A percentile compares a stretch with the other conserved stretches of the same genome.
These are phyloP conservation scores for Salix brachista DNA, from an alignment of 345 rosid species.

Conservation along the genomic window DNA sequence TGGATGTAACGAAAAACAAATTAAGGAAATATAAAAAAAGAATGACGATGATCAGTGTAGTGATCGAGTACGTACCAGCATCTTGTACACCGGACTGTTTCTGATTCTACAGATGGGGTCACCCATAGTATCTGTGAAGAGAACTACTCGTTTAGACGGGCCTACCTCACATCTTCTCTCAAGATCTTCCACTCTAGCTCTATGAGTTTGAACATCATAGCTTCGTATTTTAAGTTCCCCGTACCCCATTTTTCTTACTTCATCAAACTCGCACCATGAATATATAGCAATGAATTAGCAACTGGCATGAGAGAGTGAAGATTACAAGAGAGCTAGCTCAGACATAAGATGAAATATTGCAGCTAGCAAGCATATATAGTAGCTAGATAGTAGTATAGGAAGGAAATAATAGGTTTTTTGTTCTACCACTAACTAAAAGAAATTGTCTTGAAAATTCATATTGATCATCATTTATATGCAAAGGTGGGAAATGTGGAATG, in stretches of 20 bases:
- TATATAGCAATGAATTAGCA: background rate
- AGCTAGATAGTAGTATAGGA: background rate
- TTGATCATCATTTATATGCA: constrained; percentile 24
- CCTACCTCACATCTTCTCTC: constrained; percentile 77
- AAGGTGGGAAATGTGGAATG: constrained; percentile 26
- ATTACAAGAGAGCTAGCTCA: background rate
- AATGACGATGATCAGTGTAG: background rate
- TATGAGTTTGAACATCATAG: constrained; percentile 51
- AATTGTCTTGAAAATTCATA: constrained; percentile 3
- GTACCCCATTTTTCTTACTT: constrained; percentile 19
- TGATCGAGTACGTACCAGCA: constrained; percentile 53
- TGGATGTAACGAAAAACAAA: constrained; percentile 1
- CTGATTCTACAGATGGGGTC: constrained; percentile 87
- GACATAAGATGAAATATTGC: background rate
- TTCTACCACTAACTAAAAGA: background rate
- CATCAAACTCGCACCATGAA: constrained; percentile 8
- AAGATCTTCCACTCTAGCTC: constrained; percentile 45
- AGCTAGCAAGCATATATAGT: background rate
- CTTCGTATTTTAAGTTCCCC: constrained; percentile 41
- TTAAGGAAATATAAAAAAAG: background rate
- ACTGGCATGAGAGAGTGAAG: background rate
- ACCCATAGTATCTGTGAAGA: constrained; percentile 70
- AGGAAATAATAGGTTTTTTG: background rate
- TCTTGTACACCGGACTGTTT: constrained; percentile 56
- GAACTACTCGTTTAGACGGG: constrained; percentile 45